These are phyloP conservation scores for Cladosporium velox DNA, from an alignment of 2,329 filamentous ascomycete genomes.

Conservation along the genomic window DNA sequence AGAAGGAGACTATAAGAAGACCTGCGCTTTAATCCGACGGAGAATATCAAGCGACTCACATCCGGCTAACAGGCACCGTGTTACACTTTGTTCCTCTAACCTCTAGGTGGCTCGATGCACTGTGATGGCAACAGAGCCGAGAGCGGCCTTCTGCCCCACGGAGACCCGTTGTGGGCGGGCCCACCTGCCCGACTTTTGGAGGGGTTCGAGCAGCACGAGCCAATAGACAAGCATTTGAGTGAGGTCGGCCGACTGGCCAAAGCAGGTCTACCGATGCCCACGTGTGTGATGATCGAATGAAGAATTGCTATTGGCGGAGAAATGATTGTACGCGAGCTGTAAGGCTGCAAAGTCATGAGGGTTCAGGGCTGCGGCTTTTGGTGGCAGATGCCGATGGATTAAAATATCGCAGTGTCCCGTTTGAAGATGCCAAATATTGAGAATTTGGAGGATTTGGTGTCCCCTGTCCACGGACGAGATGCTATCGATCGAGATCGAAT, in stretches of 20 bases:
- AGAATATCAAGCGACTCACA: conserved; percentile 2
- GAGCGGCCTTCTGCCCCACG: conserved; percentile 18
- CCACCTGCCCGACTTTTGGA: conserved; percentile 9
- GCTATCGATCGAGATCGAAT: background rate
- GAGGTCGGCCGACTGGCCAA: background rate
- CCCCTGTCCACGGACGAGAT: background rate
- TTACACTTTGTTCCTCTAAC: conserved; percentile 1
- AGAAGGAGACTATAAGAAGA: background rate
- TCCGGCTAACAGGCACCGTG: conserved; percentile 13
- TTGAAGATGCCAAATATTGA: background rate
- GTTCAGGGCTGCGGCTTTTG: conserved; percentile 3
- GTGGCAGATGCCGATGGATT: conserved; percentile 4
- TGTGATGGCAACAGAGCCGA: conserved; percentile 9
- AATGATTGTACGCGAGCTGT: conserved; percentile 5
- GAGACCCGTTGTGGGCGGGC: conserved; percentile 8
- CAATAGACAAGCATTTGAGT: conserved; percentile 6
- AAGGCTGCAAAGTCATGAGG: background rate
- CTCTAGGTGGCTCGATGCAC: background rate
- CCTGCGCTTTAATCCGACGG: background rate
- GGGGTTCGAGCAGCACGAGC: background rate
- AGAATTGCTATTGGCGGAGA: conserved; percentile 1
- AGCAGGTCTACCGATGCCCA: background rate
- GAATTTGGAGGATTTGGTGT: background rate
- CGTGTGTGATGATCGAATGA: conserved; percentile 1
- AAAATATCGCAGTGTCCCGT: background rate